phyloP scores from a whole-genome alignment of 495 filamentous ascomycete species.

The Penicillium bialowiezense region DNA sequence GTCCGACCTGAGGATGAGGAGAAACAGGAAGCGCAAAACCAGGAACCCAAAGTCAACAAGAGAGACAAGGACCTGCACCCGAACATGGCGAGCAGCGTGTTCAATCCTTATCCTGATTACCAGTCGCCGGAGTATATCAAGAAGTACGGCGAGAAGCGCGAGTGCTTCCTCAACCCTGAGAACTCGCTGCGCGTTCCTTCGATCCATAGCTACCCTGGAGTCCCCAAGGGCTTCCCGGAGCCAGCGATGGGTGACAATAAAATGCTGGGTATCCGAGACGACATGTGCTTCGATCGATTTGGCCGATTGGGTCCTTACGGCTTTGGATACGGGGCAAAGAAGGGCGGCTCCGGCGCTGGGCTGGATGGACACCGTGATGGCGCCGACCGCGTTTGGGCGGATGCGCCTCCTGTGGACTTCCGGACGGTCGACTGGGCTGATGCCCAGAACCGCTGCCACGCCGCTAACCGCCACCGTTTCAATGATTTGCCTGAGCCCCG shows the following conservation, averaged over 20 bases:
- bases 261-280: conserved; percentile 73
- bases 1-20: conserved; percentile 11
- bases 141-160: conserved; percentile 61
- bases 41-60: conserved; percentile 1
- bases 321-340: conserved; percentile 71
- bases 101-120: conserved; percentile 69
- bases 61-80: conserved; percentile 16
- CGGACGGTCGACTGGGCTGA: conserved; percentile 70
- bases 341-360: conserved; percentile 79
- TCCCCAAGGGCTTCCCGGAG: conserved; percentile 78
- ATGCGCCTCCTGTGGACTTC: conserved; percentile 67
- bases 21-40: neutral
- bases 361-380: conserved; percentile 77
- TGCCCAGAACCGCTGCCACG: conserved; percentile 66
- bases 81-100: conserved; percentile 52
- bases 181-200: conserved; percentile 61
- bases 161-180: conserved; percentile 72
- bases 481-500: conserved; percentile 42
- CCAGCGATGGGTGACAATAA: conserved; percentile 79
- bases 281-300: conserved; percentile 92
- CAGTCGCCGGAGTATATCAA: conserved; percentile 53
- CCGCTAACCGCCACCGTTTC: conserved; percentile 71
- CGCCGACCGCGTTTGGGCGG: conserved; percentile 69
- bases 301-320: conserved; percentile 89
- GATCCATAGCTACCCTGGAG: conserved; percentile 68